Evolutionary conservation across 2,329 filamentous ascomycete genomes (phyloP).

Genomic region (Hymenoscyphus albidus): DNA sequence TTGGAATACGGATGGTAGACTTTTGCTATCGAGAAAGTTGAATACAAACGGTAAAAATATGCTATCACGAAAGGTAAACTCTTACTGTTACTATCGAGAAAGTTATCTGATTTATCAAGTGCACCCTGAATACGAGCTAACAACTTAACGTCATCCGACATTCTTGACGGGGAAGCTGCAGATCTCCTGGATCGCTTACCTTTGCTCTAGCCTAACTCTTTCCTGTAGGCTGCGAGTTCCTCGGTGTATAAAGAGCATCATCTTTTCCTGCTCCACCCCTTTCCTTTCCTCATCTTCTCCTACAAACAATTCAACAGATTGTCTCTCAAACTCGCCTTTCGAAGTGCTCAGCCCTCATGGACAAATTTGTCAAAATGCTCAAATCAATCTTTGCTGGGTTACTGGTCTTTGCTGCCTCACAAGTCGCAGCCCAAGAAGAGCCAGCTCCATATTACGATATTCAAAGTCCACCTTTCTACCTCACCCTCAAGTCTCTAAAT

Average conservation of each 20-base stretch:
- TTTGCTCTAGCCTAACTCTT: background rate
- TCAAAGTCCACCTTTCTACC: conserved; percentile 42
- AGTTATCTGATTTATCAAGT: background rate
- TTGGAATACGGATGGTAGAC: too few species aligned
- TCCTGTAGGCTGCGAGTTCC: background rate
- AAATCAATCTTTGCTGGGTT: conserved; percentile 20
- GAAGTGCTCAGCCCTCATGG: background rate
- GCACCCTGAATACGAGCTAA: background rate
- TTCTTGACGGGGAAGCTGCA: conserved; percentile 1
- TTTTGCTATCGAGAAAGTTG: too few species aligned
- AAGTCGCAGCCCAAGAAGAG: conserved; percentile 25
- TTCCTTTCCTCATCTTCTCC: background rate
- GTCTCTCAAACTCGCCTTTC: background rate
- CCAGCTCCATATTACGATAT: conserved; percentile 25
- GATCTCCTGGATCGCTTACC: background rate
- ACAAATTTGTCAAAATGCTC: conserved; percentile 20
- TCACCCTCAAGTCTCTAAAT: conserved; percentile 40
- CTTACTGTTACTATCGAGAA: background rate
- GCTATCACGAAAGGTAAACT: too few species aligned
- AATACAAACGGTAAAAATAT: too few species aligned
- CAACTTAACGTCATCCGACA: background rate
- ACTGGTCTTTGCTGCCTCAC: conserved; percentile 20
- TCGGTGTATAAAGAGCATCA: background rate
- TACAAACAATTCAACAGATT: background rate
- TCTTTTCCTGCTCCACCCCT: background rate